Base-by-base conservation (phyloP, 2,329 filamentous ascomycete genomes). In the Aschersonia sp. region DNA sequence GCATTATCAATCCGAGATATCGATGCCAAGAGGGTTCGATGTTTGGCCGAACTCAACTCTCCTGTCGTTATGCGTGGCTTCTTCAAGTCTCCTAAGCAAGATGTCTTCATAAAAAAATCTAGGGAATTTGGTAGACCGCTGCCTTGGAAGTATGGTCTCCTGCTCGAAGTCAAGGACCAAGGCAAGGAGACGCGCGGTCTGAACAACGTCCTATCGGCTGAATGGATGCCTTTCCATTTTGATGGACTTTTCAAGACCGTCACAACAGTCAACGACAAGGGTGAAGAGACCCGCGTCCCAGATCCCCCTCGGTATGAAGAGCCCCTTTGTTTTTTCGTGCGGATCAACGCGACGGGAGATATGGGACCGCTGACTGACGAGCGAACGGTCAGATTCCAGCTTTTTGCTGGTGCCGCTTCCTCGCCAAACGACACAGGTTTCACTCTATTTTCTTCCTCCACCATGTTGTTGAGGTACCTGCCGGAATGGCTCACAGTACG, bases 171-270 rank as follows among this genome's bases (percentile, higher is more conserved):
- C 40, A 73, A 73, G 51, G 73, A 75, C 51, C 61, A 62, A 2
- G 71, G 70, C 0, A 56, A 59, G 1, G 63, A 71, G 5, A 64
- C 66, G 0, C 59, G 63, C 9, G 65, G 69, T 0, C 58, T 70
- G 28, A 77, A 77, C 51, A 77, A 76, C 41, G 72, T 77, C 3
- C 62, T 75, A 2, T 74, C 71, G 0, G 65, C 67, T 2, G 73
- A 77, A 50, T 69, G 70, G 51, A 76, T 78, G 73, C 74, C 75
- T 0, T 75, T 75, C 57, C 75, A 78, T 52, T 78, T 69, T 40
- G 75, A 78, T 45, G 75, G 75, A 0, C 59, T 77, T 31, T 78
- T 77, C 63, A 77, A 77, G 54, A 71, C 72, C 0, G 63, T 65
- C 7, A 70, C 70, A 46, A 55, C 64, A 28, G 57, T 49, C 0